Evolutionary conservation across 768 basidiomycete species (phyloP), one percentile per base, ranked within the genome.

Genomic region (Naganishia vaughanmartiniae): DNA sequence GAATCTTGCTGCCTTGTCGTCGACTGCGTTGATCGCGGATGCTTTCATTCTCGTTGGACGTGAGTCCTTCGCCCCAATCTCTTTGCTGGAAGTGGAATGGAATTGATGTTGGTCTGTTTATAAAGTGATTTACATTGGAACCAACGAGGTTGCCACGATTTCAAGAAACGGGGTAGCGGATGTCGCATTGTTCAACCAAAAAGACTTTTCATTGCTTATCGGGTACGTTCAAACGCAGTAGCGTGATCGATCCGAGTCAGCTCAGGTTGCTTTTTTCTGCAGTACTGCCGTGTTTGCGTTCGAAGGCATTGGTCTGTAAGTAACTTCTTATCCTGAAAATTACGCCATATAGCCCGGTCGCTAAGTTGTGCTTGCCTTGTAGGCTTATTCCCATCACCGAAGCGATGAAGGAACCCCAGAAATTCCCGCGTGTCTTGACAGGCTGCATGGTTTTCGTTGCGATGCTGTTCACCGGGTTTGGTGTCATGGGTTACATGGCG

Each of bases 231-330:
- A 42, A 42, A 42, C 15, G 2, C 10, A 42, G 7, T 42, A 9
- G 42, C 7, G 17, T 42, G 14, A 15, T 42, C 15, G 42, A 42
- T 15, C 5, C 15, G 42, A 11, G 30, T 66, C 12, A 66, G n/a
- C 19, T 39, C 24, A 57, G 11, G 24, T 48, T 9, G 0, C 34
- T 10, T 26, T 31, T 30, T 31, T 39, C 17, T 31, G 72, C 34
- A 58, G 57, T 10, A 97, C 96, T 28, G 95, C 96, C 3, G 95
- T 97, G 34, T 98, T 98, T 81, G 92, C 96, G 0, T 99, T 98
- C 75, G 95, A 99, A 81, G 95, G 95, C 11, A 92, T 99, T 74
- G 96, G 95, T 57, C 83, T 98, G 89, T 90, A 74, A 74, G 68
- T 42, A 65, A 39, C 33, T 39, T 33, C 10, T 28, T 39, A 34